Percentiles rank a stretch among this genome's conserved stretches.
Conservation (phyloP, 208 protist genomes). For the Strigomonas culicis region DNA sequence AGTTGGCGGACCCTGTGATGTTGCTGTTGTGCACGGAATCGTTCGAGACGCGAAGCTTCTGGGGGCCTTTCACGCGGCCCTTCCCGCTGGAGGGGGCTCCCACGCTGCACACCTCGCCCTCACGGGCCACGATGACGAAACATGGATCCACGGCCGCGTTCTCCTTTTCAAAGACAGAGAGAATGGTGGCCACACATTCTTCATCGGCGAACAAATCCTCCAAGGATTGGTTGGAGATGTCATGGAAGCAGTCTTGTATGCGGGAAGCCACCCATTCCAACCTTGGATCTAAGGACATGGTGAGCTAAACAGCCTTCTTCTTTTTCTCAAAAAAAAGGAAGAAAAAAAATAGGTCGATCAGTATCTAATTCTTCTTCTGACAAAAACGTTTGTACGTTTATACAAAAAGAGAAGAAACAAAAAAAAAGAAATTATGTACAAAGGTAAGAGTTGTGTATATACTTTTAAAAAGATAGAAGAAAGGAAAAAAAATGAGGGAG, state of each 20-base stretch:
- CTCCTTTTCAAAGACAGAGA: slow-evolving; percentile 47
- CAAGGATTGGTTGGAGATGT: slow-evolving; percentile 50
- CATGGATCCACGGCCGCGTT: slow-evolving; percentile 37
- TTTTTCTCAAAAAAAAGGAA: slow-evolving; percentile 6
- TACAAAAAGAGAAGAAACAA: slow-evolving; percentile 2
- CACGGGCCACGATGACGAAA: slow-evolving; percentile 52
- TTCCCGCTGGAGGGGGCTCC: not conserved
- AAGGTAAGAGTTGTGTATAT: not conserved
- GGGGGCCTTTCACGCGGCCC: slow-evolving; percentile 6
- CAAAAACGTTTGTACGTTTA: not conserved
- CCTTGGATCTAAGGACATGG: slow-evolving; percentile 47
- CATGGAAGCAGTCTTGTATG: slow-evolving; percentile 53
- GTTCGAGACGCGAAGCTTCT: slow-evolving; percentile 54
- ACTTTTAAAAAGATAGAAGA: slow-evolving; percentile 8
- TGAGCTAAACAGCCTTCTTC: not conserved
- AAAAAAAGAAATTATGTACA: slow-evolving; percentile 4
- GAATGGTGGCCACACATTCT: slow-evolving; percentile 28
- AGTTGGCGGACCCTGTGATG: slow-evolving; percentile 78
- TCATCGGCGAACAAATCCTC: slow-evolving; percentile 45
- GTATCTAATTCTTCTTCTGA: not conserved
- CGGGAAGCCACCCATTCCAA: slow-evolving; percentile 65
- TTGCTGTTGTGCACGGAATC: slow-evolving; percentile 74
- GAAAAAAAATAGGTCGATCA: not conserved
- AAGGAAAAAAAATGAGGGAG: slow-evolving; percentile 7
- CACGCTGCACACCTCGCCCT: slow-evolving; percentile 37